Conservation (phyloP, 805 yeast species). For the Pichia deserticola region DNA sequence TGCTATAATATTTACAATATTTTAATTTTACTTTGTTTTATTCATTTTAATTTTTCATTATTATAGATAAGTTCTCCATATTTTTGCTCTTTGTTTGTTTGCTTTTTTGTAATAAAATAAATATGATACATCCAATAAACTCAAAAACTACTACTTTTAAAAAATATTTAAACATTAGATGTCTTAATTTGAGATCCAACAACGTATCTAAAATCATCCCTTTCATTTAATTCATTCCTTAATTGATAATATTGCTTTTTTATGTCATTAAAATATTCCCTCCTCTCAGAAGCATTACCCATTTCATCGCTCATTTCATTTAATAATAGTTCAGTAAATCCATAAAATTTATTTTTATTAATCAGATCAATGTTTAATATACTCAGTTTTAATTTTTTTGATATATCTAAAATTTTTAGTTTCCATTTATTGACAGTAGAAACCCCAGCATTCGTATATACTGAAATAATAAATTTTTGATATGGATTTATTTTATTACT, state of each 20-base stretch:
- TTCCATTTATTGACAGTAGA: slow-evolving; percentile 7
- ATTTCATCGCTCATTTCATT: slow-evolving; percentile 12
- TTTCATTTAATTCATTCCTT: neutral
- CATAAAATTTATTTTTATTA: slow-evolving; percentile 11
- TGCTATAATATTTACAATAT: too few species aligned
- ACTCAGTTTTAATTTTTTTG: slow-evolving; percentile 9
- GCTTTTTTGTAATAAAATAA: too few species aligned
- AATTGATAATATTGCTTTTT: slow-evolving; percentile 1
- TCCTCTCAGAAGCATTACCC: neutral
- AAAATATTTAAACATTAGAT: neutral
- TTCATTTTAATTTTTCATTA: too few species aligned
- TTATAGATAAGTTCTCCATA: too few species aligned
- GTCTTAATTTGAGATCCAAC: neutral
- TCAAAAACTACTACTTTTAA: too few species aligned
- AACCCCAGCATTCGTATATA: slow-evolving; percentile 11
- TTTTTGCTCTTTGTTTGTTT: too few species aligned
- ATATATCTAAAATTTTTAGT: slow-evolving; percentile 9
- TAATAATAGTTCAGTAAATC: slow-evolving; percentile 13
- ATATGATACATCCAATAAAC: too few species aligned
- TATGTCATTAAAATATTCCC: slow-evolving; percentile 1
- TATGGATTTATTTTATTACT: slow-evolving; percentile 2
- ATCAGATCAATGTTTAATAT: neutral
- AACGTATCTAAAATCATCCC: neutral
- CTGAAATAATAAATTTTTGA: slow-evolving; percentile 10
- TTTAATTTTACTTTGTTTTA: too few species aligned